A percentile compares a stretch with the other conserved stretches of the same genome.
Conservation (phyloP, 2,329 filamentous ascomycete species). For the Calonectria fujianensis region DNA sequence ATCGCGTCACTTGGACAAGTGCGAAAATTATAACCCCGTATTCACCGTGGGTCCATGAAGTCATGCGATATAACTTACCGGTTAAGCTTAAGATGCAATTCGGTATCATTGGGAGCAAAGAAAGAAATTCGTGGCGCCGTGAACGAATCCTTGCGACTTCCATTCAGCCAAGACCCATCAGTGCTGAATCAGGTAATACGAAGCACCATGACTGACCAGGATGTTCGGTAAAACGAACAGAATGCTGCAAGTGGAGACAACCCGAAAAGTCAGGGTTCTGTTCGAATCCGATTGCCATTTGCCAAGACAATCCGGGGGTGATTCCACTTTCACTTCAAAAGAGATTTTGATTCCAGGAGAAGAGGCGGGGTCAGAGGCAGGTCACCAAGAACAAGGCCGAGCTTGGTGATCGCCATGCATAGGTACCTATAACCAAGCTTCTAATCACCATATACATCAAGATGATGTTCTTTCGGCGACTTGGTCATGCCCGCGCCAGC, state of each 20-base stretch:
- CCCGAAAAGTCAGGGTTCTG: background rate
- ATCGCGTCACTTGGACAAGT: background rate
- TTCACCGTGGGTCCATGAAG: background rate
- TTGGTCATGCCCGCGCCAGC: background rate
- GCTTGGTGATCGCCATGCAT: background rate
- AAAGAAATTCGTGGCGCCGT: background rate
- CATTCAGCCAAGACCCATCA: background rate
- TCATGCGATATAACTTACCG: background rate
- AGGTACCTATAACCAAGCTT: background rate
- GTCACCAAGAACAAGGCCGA: background rate
- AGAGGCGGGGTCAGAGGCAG: no score
- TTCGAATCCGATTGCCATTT: background rate
- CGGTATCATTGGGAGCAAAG: background rate
- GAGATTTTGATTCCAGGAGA: no score
- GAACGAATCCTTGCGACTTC: background rate
- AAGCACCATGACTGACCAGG: background rate
- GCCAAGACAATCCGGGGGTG: background rate
- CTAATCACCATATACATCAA: background rate
- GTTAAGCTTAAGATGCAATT: conserved; percentile 2
- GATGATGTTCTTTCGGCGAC: background rate
- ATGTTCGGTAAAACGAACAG: background rate
- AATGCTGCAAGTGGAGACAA: background rate
- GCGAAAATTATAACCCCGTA: background rate
- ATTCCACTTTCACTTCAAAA: no score
- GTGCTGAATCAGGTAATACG: background rate